A percentile compares a stretch with the other conserved stretches of the same genome.
These are phyloP conservation scores for Fusarium nisikadoi DNA, from an alignment of 2,329 filamentous ascomycete genomes.

Conservation along the genomic window DNA sequence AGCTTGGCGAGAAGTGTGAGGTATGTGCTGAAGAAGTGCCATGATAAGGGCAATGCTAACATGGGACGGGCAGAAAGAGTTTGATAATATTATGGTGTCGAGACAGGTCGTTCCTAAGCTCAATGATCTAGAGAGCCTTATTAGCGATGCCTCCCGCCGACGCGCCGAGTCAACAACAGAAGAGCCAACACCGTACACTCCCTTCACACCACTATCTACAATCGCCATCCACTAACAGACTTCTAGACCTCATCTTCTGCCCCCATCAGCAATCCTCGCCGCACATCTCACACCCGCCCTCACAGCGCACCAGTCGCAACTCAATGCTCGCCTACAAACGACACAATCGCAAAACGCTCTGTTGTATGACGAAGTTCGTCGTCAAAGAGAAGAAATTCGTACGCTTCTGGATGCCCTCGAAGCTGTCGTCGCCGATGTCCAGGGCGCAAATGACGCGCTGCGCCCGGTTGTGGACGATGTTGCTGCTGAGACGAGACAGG, in stretches of 20 bases:
- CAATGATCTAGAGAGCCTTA: slow-evolving; percentile 68
- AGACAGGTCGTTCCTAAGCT: slow-evolving; percentile 66
- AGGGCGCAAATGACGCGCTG: slow-evolving; percentile 62
- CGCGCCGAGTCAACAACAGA: slow-evolving; percentile 36
- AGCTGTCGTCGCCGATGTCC: slow-evolving; percentile 63
- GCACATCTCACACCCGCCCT: slow-evolving; percentile 67
- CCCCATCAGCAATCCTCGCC: slow-evolving; percentile 61
- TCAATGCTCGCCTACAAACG: slow-evolving; percentile 67
- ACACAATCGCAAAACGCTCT: slow-evolving; percentile 66
- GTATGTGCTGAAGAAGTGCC: slow-evolving; percentile 44
- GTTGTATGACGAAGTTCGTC: slow-evolving; percentile 61
- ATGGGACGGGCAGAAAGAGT: slow-evolving; percentile 58
- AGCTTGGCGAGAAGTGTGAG: slow-evolving; percentile 64
- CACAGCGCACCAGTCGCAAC: slow-evolving; percentile 62
- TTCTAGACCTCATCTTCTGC: slow-evolving; percentile 65
- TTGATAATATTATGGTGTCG: slow-evolving; percentile 63
- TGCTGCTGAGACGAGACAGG: slow-evolving; percentile 59
- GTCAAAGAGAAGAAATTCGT: slow-evolving; percentile 66
- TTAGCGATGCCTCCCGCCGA: slow-evolving; percentile 59
- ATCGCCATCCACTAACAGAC: not conserved
- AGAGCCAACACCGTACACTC: slow-evolving; percentile 60
- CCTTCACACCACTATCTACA: not conserved
- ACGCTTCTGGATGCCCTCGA: slow-evolving; percentile 62
- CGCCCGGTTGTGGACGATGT: slow-evolving; percentile 59
- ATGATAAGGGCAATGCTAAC: slow-evolving; percentile 11